Base-by-base conservation (phyloP, 169 alveolate genomes). In the Plasmodium chabaudi region DNA sequence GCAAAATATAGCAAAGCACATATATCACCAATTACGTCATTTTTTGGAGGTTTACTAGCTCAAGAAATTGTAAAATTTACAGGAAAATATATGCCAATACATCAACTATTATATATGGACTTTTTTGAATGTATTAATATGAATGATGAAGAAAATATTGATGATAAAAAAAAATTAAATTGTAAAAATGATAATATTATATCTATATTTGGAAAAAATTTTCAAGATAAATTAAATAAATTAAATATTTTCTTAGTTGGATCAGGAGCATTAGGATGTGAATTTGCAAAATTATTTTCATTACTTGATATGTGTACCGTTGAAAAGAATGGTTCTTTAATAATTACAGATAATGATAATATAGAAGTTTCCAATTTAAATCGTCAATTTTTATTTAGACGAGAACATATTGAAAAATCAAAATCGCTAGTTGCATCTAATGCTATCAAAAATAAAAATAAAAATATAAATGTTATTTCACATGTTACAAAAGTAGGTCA, bases 201-300 rank as follows among this genome's bases (percentile, higher is more conserved):
- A 27, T 71, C 87, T 0, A 87, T 94, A 9, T 82, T 95, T 79
- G 93, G 96, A 88, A 94, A 92, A 19, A 61, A 82, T 12, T 70
- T 72, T 65, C 93, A 46, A 47, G 59, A 86, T 44, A 95, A 88
- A 67, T 87, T 93, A 23, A 93, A 92, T 61, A 82, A 88, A 47
- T 73, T 72, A 39, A 60, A 64, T 39, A 57, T 57, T 10, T 72
- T 96, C 72, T 84, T 97, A 94, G 99, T 97, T 9, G 99, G 99
- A 15, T 98, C 99, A 49, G 99, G 99, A 0, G 99, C 99, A 12
- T 93, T 98, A 53, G 99, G 99, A 10, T 99, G 99, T 87, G 99
- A 99, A 88, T 97, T 95, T 65, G 94, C 99, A 88, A 99, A 98
- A 93, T 95, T 96, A 63, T 97, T 98, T 93, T 99, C 99, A 5